Conservation (phyloP, 345 rosid genomes). For the Sonneratia caseolaris region DNA sequence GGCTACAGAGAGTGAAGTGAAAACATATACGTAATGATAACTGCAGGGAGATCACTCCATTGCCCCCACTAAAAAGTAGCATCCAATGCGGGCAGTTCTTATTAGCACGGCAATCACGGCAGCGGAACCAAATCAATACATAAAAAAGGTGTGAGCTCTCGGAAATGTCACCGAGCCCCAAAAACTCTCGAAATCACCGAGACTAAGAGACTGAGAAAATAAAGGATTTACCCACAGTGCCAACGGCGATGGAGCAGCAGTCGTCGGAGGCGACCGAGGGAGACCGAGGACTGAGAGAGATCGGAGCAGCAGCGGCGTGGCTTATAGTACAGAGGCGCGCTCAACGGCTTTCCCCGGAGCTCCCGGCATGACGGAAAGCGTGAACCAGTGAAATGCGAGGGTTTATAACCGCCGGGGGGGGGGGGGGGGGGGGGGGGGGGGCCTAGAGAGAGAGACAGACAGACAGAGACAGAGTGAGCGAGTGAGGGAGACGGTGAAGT, state of each 20-base stretch:
- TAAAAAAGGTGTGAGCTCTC: neutral
- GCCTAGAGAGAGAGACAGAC: too few species aligned
- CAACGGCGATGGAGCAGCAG: neutral
- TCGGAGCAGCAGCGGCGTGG: neutral
- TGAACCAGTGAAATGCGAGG: too few species aligned
- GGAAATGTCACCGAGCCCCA: neutral
- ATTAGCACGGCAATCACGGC: neutral
- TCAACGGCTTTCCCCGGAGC: too few species aligned
- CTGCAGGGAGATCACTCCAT: neutral
- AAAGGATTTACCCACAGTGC: neutral
- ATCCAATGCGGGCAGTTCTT: neutral
- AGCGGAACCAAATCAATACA: neutral
- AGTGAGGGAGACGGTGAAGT: too few species aligned
- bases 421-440: too few species aligned
- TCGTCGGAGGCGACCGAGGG: neutral
- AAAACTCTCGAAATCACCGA: neutral
- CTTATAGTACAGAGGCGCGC: too few species aligned
- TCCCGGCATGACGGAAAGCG: too few species aligned
- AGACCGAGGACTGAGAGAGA: neutral
- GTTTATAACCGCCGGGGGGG: too few species aligned
- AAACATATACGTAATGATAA: neutral
- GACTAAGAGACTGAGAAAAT: neutral
- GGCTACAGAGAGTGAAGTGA: neutral
- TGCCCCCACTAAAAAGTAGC: neutral
- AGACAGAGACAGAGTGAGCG: too few species aligned